Conservation (phyloP, 805 yeast genomes). For the Hanseniaspora vineae region DNA sequence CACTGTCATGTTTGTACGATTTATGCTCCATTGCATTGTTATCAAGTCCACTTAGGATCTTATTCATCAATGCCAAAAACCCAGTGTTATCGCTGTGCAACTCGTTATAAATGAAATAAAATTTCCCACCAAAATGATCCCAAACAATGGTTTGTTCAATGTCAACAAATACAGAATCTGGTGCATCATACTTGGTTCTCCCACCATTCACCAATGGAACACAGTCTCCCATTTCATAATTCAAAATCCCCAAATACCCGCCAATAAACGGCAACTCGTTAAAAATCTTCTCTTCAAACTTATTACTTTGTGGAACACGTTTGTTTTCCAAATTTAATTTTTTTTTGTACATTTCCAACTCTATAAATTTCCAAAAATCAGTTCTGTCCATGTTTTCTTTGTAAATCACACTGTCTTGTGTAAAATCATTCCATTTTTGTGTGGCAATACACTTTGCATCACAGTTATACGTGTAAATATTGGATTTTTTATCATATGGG, state of each 20-base stretch:
- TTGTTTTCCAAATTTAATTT: background rate
- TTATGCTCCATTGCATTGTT: no score
- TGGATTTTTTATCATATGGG: background rate
- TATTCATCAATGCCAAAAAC: background rate
- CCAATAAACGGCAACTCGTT: slow-evolving; percentile 64
- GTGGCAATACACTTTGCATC: background rate
- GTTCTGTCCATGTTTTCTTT: slow-evolving; percentile 9
- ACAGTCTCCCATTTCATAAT: slow-evolving; percentile 76
- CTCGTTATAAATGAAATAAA: slow-evolving; percentile 41
- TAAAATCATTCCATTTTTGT: background rate
- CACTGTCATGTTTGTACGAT: slow-evolving; percentile 13
- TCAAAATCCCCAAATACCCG: slow-evolving; percentile 77
- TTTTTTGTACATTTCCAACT: slow-evolving; percentile 6
- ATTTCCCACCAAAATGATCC: slow-evolving; percentile 32
- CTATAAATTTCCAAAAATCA: slow-evolving; percentile 21
- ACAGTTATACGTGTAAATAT: background rate
- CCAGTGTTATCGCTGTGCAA: slow-evolving; percentile 8
- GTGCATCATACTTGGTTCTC: slow-evolving; percentile 7
- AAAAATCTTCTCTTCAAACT: background rate
- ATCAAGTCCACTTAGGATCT: background rate
- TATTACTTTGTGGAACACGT: slow-evolving; percentile 6
- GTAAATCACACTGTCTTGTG: background rate
- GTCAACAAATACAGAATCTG: slow-evolving; percentile 60
- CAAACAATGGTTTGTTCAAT: slow-evolving; percentile 51
- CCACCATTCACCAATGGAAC: slow-evolving; percentile 7